Evolutionary conservation across 2,329 filamentous ascomycete genomes (phyloP), one percentile per base, ranked within the genome.

Genomic region (Fusarium verrucosum): DNA sequence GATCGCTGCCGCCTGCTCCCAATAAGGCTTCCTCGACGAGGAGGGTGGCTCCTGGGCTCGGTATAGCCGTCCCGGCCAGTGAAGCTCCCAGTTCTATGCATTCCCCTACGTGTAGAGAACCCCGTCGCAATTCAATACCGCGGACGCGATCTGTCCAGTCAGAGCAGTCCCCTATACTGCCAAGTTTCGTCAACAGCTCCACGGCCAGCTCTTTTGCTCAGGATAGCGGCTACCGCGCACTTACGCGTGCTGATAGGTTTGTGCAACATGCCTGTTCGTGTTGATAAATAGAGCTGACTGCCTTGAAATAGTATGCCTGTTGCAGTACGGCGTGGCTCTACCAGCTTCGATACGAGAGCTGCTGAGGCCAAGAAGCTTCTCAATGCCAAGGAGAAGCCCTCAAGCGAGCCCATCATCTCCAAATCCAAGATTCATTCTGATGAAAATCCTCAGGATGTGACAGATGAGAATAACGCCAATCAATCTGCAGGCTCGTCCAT

Each of bases 221-320:
- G 25, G 60, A 70, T n/a, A 56, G 47, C 25, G 45, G 52, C n/a
- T 42, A 53, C 38, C 45, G 43, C 56, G 45, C 69, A 30, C 52
- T 66, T 37, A 32, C 61, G 49, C 61, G 64, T 32, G 53, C 68
- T 57, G 70, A 71, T 41, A 72, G 68, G 70, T 71, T 58, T 47
- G 70, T 72, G 35, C 42, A 52, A 58, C 43, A 11, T 45, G 35
- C 20, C 20, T 22, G 9, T 41, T 30, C 37, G 22, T 54, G 32
- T 54, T 22, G 54, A 61, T 45, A 59, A 53, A 67, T 55, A 44
- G 51, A 50, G 52, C 69, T 71, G 46, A 71, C 46, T 61, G 26
- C 22, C 22, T 55, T 17, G 23, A 51, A 59, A 25, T 42, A 71
- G 69, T 32, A 46, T 71, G 40, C 60, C 58, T n/a, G 51, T 55